Base-by-base conservation (phyloP, 1,139 yeast species). In the Zygosaccharomyces sapae region DNA sequence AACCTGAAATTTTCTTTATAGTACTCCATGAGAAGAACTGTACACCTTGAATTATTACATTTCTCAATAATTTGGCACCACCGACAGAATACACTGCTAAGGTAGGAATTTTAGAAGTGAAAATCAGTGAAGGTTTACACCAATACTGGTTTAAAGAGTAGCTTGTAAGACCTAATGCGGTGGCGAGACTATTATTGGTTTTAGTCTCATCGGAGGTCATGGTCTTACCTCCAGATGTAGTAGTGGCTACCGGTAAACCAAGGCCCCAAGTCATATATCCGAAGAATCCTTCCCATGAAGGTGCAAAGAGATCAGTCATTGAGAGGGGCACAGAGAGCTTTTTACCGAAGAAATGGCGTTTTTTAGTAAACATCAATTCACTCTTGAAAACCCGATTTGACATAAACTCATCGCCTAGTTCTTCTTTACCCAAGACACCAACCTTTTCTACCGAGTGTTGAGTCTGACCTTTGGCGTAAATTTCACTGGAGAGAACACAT, bases 361-460 rank as follows among this genome's bases (percentile, higher is more conserved):
- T 75, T 56, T 90, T 80, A 2, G 88, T 78, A 58, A 89, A 92
- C 98, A 92, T 92, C 43, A 85, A 75, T 22, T 81, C 84, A 12
- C 86, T 78, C 49, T 86, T 80, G 69, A 92, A 90, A 8, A 76
- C 77, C 53, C 84, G 83, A 51, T 81, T 82, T 42, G 70, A 75
- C 69, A 81, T 70, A 50, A 75, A 78, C 33, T 81, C 85, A 33
- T 79, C 80, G 3, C 83, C 81, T 53, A 83, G 64, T 5, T 74
- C 70, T 2, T 65, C 71, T 50, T 77, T 76, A 1, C 96, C 97
- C 31, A 83, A 58, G n/a, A 67, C 59, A 48, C 80, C 80, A 50
- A 92, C 82, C 38, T 77, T 74, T 5, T 75, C 75, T 22, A 90
- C 92, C 10, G 80, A 77, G 5, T 65, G 64, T 4, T 74, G 66